phyloP scores from a whole-genome alignment of 148 eudicot species.

The Camellia granthamiana region DNA sequence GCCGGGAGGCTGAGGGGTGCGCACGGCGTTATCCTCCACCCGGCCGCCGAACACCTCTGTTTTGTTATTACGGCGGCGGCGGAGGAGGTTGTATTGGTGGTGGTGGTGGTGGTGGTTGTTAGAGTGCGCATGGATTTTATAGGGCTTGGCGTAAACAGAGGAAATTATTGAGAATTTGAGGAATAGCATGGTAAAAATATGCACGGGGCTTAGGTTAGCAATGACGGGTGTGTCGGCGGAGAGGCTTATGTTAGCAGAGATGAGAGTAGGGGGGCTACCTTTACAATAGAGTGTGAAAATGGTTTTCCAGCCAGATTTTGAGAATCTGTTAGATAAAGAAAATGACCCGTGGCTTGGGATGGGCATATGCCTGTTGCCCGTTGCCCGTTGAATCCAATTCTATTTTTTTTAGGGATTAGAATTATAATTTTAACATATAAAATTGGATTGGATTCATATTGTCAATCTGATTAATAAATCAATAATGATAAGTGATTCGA shows the following conservation, averaged over 20 bases:
- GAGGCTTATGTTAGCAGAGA: constrained; percentile 1
- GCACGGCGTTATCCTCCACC: not conserved
- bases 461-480: no score
- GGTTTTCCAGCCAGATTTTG: no score
- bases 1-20: constrained; percentile 10
- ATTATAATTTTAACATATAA: no score
- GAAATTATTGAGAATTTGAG: not conserved
- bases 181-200: not conserved
- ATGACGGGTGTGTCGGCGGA: not conserved
- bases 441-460: no score
- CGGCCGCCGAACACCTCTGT: not conserved
- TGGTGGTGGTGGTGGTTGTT: not conserved
- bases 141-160: not conserved
- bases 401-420: no score
- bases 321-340: no score
- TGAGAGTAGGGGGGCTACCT: not conserved
- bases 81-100: no score
- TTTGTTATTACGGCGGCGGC: not conserved
- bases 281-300: no score
- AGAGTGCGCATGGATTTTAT: not conserved
- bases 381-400: no score
- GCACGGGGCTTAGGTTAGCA: constrained; percentile 3
- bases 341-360: no score
- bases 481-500: no score
- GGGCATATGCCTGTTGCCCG: no score